Evolutionary conservation across 2,329 filamentous ascomycete genomes (phyloP).

Genomic region (Ophiostoma quercus): DNA sequence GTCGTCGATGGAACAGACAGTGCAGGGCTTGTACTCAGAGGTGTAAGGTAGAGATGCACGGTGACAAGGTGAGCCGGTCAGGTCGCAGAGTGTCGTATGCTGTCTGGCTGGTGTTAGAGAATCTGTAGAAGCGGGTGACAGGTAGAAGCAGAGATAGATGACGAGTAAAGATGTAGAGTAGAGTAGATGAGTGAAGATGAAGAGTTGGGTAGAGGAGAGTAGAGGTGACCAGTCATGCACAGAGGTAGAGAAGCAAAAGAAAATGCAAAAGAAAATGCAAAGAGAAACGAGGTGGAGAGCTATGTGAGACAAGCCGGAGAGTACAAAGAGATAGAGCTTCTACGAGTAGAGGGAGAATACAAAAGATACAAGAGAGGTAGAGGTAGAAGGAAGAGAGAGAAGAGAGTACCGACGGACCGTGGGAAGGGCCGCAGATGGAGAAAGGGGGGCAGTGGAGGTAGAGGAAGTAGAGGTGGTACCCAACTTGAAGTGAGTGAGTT

Average conservation of each 20-base stretch:
- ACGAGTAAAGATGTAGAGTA: not conserved
- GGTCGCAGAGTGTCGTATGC: not conserved
- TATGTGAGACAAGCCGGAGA: slow-evolving; percentile 5
- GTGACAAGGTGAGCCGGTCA: not conserved
- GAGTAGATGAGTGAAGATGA: not conserved
- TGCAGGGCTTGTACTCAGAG: not conserved
- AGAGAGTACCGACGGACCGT: not conserved
- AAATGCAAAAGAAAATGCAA: not conserved
- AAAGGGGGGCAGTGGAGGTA: not conserved
- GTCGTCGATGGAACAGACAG: not conserved
- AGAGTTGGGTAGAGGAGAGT: not conserved
- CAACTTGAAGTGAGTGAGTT: not conserved
- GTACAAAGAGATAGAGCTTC: not conserved
- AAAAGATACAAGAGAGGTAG: not conserved
- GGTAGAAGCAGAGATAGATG: not conserved
- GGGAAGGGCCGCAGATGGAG: slow-evolving; percentile 16
- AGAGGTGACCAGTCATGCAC: not conserved
- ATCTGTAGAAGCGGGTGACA: not conserved
- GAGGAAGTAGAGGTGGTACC: not conserved
- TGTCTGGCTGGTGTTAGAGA: not conserved
- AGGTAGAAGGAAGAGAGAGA: not conserved
- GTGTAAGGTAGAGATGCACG: not conserved
- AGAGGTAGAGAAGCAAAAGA: not conserved
- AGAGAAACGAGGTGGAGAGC: slow-evolving; percentile 10
- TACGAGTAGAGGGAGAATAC: not conserved